A percentile compares a stretch with the other conserved stretches of the same genome.
Conservation (phyloP, 805 yeast genomes). For the Saccharomycopsis babjevae region DNA sequence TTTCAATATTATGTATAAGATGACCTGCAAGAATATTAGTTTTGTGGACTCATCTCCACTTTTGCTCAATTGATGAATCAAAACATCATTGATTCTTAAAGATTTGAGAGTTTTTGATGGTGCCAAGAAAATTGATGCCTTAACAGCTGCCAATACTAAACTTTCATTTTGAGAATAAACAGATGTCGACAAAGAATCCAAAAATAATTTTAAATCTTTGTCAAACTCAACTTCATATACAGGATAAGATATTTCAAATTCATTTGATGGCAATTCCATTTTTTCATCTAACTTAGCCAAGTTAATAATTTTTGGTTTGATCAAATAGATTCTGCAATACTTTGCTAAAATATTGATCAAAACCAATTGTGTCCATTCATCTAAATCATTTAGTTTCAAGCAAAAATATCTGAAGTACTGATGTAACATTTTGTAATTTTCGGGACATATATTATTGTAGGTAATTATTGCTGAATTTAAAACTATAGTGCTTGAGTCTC, state of each 20-base stretch:
- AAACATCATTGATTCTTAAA: slow-evolving; percentile 38
- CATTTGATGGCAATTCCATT: slow-evolving; percentile 34
- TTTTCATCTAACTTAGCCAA: slow-evolving; percentile 24
- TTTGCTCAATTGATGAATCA: slow-evolving; percentile 34
- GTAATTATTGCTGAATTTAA: slow-evolving; percentile 58
- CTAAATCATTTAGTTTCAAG: slow-evolving; percentile 39
- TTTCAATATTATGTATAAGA: slow-evolving; percentile 11
- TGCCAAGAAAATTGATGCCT: slow-evolving; percentile 46
- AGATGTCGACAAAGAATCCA: slow-evolving; percentile 37
- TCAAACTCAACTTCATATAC: slow-evolving; percentile 37
- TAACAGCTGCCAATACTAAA: slow-evolving; percentile 51
- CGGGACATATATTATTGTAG: slow-evolving; percentile 42
- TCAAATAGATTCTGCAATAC: slow-evolving; percentile 54
- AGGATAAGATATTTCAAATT: slow-evolving; percentile 28
- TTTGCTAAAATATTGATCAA: slow-evolving; percentile 54
- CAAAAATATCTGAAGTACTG: slow-evolving; percentile 55
- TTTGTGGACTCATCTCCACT: slow-evolving; percentile 17
- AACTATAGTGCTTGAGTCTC: slow-evolving; percentile 60
- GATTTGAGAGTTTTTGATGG: slow-evolving; percentile 44
- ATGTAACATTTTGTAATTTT: slow-evolving; percentile 58
- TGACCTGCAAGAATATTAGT: slow-evolving; percentile 11
- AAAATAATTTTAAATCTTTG: slow-evolving; percentile 46
- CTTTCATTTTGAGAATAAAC: slow-evolving; percentile 44
- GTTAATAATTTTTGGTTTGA: slow-evolving; percentile 38
- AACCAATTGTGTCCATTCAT: slow-evolving; percentile 60